phyloP scores from a whole-genome alignment of 768 basidiomycete species.

The Lactarius psammicola region DNA sequence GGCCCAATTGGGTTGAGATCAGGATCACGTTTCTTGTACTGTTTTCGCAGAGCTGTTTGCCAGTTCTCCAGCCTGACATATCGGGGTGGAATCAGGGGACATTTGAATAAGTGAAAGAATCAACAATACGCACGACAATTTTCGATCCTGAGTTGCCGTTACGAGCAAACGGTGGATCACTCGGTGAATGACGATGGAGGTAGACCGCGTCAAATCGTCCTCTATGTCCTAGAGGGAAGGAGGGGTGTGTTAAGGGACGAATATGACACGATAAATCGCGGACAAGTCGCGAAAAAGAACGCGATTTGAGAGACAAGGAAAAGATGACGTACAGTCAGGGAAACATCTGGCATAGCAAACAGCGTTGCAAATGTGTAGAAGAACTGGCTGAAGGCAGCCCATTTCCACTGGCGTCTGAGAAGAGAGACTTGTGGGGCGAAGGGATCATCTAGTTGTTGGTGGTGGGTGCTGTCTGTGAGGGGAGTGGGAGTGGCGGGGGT shows the following conservation, averaged over 20 bases:
- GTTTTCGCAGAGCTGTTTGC: conserved; percentile 74
- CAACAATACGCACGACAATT: conserved; percentile 58
- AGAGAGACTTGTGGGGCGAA: conserved; percentile 41
- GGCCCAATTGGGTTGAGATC: conserved; percentile 69
- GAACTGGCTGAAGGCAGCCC: conserved; percentile 91
- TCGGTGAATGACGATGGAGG: conserved; percentile 60
- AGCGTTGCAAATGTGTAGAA: conserved; percentile 79
- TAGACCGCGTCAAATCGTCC: conserved; percentile 64
- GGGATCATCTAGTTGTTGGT: conserved; percentile 24
- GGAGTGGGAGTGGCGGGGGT: conserved; percentile 27
- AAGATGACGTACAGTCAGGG: conserved; percentile 52
- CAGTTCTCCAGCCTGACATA: conserved; percentile 67
- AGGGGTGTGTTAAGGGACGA: conserved; percentile 6
- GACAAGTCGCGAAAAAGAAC: conserved; percentile 8
- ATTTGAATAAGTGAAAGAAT: conserved; percentile 27
- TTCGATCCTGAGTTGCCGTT: conserved; percentile 76
- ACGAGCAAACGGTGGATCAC: conserved; percentile 73
- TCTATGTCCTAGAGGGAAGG: conserved; percentile 63
- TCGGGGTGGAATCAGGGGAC: neutral
- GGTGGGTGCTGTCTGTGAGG: conserved; percentile 19
- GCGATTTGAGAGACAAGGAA: conserved; percentile 4
- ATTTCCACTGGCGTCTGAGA: conserved; percentile 84
- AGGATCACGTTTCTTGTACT: conserved; percentile 73
- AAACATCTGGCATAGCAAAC: conserved; percentile 68
- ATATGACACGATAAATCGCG: conserved; percentile 17